Base-by-base conservation (phyloP, 208 protist genomes). In the Trypanosoma avium region DNA sequence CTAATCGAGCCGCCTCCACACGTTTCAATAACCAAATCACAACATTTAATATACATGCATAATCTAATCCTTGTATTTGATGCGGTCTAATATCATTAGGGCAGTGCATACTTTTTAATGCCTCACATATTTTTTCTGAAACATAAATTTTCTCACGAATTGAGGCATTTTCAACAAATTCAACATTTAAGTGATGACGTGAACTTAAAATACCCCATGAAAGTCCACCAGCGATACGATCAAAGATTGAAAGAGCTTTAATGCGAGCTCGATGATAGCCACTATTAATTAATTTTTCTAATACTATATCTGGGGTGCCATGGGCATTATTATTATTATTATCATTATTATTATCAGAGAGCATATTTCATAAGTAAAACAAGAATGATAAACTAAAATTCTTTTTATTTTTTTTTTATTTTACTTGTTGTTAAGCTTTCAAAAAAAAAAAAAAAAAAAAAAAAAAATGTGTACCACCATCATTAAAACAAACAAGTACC, bases 231-330 rank as follows among this genome's bases (percentile, higher is more conserved):
- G 94, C 70, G 3, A 95, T 72, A 49, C 88, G 87, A 70, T 97
- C 91, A 70, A 97, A 97, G 24, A 61, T 55, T 4, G 80, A 53
- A 26, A 75, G 73, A 53, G 67, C 48, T 17, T 50, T 58, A 47
- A 97, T 93, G 29, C 87, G 54, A 5, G 86, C 91, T 42, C 92
- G 65, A 65, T 92, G 94, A 67, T 97, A 97, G 30, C 92, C 91
- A 21, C 81, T 86, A 22, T 70, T 75, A 3, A 90, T 42, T 0
- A 96, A 67, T 6, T 92, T 35, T 24, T 63, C 43, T 19, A 82
- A 63, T 32, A 27, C 2, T 27, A n/a, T n/a, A n/a, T n/a, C n/a
- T n/a, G n/a, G n/a, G n/a, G n/a, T n/a, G n/a, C n/a, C n/a, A n/a
- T n/a, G n/a, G n/a, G n/a, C n/a, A n/a, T n/a, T n/a, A n/a, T n/a